Conservation (phyloP, 1,284 basidiomycete species). For the Trametes versicolor region DNA sequence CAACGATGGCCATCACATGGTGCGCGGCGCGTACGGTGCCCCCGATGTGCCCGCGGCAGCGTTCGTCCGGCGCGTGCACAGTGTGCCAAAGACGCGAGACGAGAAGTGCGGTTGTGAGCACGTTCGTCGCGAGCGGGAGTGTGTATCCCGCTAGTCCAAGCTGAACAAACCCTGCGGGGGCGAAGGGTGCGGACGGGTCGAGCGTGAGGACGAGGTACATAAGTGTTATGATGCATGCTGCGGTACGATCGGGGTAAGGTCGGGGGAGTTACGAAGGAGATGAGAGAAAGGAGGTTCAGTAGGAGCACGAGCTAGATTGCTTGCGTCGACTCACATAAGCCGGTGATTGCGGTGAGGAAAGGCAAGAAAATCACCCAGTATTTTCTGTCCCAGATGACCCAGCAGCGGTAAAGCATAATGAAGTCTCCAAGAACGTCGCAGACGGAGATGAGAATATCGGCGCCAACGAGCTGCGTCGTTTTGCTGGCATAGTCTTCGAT, state of each 20-base stretch:
- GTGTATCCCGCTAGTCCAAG: constrained; percentile 43
- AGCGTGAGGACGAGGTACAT: constrained; percentile 29
- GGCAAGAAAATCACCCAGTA: constrained; percentile 46
- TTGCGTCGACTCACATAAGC: constrained; percentile 41
- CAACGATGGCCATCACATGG: constrained; percentile 46
- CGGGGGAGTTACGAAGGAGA: too few species aligned
- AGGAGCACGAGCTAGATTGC: background rate
- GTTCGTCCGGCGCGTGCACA: constrained; percentile 10
- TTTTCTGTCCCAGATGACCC: constrained; percentile 47
- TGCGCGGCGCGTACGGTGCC: constrained; percentile 16
- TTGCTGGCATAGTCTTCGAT: constrained; percentile 41
- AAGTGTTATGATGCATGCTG: constrained; percentile 31
- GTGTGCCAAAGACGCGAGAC: constrained; percentile 48
- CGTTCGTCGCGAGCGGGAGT: constrained; percentile 51
- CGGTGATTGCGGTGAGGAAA: constrained; percentile 43
- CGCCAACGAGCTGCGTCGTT: constrained; percentile 41
- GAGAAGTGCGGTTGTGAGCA: constrained; percentile 51
- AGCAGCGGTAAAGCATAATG: constrained; percentile 52
- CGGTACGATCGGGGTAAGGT: too few species aligned
- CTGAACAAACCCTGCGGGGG: constrained; percentile 27
- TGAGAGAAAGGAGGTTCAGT: too few species aligned
- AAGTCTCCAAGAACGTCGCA: constrained; percentile 51
- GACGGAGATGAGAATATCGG: constrained; percentile 48
- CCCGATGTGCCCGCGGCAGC: constrained; percentile 14
- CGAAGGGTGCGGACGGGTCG: constrained; percentile 25